Base-by-base conservation (phyloP, 768 basidiomycete genomes). In the Mrakia blollopis region DNA sequence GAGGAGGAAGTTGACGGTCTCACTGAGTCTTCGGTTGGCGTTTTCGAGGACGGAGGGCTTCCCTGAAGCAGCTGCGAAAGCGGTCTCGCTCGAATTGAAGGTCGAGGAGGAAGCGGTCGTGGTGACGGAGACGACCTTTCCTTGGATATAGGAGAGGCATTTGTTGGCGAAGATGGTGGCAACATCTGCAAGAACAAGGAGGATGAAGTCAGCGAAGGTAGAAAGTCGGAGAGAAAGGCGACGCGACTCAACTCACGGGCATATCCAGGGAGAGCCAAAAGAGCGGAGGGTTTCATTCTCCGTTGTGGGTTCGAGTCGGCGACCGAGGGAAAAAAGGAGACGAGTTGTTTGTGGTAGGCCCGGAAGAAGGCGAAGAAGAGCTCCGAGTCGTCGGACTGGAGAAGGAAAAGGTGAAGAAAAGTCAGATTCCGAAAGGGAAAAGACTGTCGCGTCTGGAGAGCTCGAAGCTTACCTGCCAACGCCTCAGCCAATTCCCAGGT, bases 41-140 rank as follows among this genome's bases (percentile, higher is more conserved):
- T 84, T 84, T 74, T 86, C 85, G 69, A 86, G 82, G 0, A 85
- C 83, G n/a, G 84, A 82, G 0, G 85, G 85, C 79, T 86, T 86
- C 70, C 82, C 82, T n/a, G 83, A 83, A 47, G 67, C 60, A 16
- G 83, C 83, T 1, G 82, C 80, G 18, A 85, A 81, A 5, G 85
- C 85, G 18, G 83, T 83, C 70, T 86, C 85, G 60, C 83, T 83
- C 44, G 84, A 83, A 72, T 84, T 84, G 79, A 86, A 84, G 44
- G 79, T 79, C 9, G 78, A 68, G 7, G 79, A 68, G 9, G 80
- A 79, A 4, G 84, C 82, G 8, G 85, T 82, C 16, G 85, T 85
- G 21, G 85, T 86, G 37, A 85, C 85, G 1, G 85, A 85, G 72
- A 85, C 84, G 69, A 86, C 82, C 60, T 84, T 84, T n/a, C 85